Base-by-base conservation (phyloP, 306 rosid species). In the Prunus davidiana region DNA sequence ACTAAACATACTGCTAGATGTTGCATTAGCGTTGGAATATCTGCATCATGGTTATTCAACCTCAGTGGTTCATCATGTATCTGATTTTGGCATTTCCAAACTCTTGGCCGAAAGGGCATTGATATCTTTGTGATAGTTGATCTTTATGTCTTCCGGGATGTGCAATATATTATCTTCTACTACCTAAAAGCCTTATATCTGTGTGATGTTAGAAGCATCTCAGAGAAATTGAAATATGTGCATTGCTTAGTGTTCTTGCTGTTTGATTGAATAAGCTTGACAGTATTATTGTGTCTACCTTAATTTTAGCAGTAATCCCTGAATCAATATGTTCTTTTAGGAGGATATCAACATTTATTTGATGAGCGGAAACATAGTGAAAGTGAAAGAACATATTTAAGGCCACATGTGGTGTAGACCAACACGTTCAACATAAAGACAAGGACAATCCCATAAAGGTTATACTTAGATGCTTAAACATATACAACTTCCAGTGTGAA, bases 41-140 rank as follows among this genome's bases (percentile, higher is more conserved):
- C 82, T 69, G 22, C 84, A 78, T 57, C 69, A 82, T 73, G 85
- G 81, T 41, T 71, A 63, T 57, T 49, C 77, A 13, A 51, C 70
- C 2, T 58, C 58, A 0, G 63, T 85, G 13, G 80, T 82, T 19
- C 86, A 85, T 15, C 76, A 12, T 67, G 76, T 76, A 56, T 76
- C 82, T 55, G 88, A 82, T 46, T 67, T 76, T 25, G 74, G 80
- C 57, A 45, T 82, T 62, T 67, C 86, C 15, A 85, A 79, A 67
- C 84, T 85, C 69, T 79, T 79, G 78, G 84, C 75, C 3, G 88
- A 79, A 64, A 84, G 73, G 8, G 55, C 60, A 1, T 67, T 50
- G 43, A 38, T 38, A 38, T 38, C 43, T 38, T 38, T 38, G 43
- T 6, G 9, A 38, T 1, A 38, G 43, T 38, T 38, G 43, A 7